These are phyloP conservation scores for Annulohypoxylon truncatum DNA, from an alignment of 2,329 filamentous ascomycete genomes.

Conservation along the genomic window DNA sequence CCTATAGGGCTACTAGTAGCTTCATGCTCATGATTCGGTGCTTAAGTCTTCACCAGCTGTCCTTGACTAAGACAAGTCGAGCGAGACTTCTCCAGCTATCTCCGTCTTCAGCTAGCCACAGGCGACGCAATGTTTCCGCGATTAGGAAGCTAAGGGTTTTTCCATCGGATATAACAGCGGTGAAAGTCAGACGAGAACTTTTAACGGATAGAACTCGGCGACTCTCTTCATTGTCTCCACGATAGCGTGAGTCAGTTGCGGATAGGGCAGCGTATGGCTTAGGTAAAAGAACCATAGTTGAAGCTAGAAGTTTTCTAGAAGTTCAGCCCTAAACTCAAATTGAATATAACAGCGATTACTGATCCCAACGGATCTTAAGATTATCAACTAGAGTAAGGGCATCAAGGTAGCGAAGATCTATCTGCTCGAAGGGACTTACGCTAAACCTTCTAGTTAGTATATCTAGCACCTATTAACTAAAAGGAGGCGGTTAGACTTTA, in stretches of 20 bases:
- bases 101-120: not conserved
- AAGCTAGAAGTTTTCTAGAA: slow-evolving; percentile 20
- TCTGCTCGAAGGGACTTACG: not conserved
- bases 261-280: not conserved
- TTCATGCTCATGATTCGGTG: slow-evolving; percentile 10
- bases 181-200: slow-evolving; percentile 1
- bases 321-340: slow-evolving; percentile 1
- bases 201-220: not conserved
- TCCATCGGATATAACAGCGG: not conserved
- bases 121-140: not conserved
- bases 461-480: not conserved
- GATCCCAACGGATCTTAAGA: not conserved
- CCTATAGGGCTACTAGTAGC: slow-evolving; percentile 13
- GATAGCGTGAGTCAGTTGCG: slow-evolving; percentile 18
- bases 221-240: slow-evolving; percentile 1
- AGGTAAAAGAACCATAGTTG: not conserved
- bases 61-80: not conserved
- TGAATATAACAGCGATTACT: not conserved
- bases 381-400: slow-evolving; percentile 4
- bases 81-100: not conserved
- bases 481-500: not conserved
- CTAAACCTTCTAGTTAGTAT: not conserved
- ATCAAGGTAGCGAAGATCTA: slow-evolving; percentile 9
- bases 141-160: not conserved
- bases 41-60: not conserved